Conservation (phyloP, 2,329 filamentous ascomycete species). For the Ceratocystis papillata region DNA sequence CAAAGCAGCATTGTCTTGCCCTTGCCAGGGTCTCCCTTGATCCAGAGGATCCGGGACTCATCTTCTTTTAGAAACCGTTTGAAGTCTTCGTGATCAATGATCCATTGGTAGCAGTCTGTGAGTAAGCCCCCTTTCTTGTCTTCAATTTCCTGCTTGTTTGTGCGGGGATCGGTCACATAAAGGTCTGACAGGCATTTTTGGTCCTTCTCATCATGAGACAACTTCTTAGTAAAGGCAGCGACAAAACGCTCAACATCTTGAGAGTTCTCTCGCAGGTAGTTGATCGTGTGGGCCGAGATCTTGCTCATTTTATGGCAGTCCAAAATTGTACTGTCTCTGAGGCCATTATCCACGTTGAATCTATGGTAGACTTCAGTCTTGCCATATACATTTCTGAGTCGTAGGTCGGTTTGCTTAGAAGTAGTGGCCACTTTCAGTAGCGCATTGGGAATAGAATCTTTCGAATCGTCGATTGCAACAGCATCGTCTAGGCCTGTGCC, state of each 20-base stretch:
- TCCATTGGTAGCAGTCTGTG: too few relatives aligned
- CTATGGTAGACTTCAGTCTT: constrained; percentile 26
- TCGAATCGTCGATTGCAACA: constrained; percentile 25
- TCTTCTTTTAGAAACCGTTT: too few relatives aligned
- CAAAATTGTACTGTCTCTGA: constrained; percentile 27
- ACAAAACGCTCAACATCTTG: too few relatives aligned
- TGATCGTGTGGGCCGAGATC: constrained; percentile 21
- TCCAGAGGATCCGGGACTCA: too few relatives aligned
- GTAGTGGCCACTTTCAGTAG: neutral
- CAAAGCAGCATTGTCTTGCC: too few relatives aligned
- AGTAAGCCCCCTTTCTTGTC: too few relatives aligned
- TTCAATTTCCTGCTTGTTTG: neutral
- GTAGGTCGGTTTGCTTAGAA: neutral
- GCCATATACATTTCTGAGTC: constrained; percentile 25
- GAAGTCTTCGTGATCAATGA: too few relatives aligned
- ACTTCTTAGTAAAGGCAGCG: too few relatives aligned
- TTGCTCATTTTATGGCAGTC: constrained; percentile 28
- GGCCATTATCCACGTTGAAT: constrained; percentile 29
- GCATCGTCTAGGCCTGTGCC: constrained; percentile 28
- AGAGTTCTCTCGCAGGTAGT: too few relatives aligned
- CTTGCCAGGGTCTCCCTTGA: too few relatives aligned
- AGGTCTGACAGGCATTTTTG: too few relatives aligned
- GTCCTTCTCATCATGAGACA: too few relatives aligned
- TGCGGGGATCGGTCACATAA: constrained; percentile 19
- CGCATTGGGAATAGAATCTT: neutral